phyloP scores from a whole-genome alignment of 371 early-diverging fungal genomes.

The Mucor ambiguus region DNA sequence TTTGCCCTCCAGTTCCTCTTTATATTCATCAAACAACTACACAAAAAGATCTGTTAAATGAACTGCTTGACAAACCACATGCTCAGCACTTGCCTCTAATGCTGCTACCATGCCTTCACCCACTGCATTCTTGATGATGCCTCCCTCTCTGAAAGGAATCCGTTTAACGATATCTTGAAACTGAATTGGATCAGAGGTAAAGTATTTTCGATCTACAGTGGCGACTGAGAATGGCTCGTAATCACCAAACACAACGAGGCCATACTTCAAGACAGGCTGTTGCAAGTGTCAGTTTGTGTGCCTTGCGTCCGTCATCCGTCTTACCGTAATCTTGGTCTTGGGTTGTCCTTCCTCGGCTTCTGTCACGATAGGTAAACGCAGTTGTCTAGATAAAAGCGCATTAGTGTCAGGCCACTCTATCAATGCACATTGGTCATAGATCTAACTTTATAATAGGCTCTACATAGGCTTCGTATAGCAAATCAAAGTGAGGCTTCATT shows the following conservation, averaged over 20 bases:
- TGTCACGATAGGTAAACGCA: conserved; percentile 54
- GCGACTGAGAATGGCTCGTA: conserved; percentile 59
- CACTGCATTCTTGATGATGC: conserved; percentile 64
- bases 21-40: conserved; percentile 62
- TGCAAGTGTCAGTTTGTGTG: not conserved
- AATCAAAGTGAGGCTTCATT: conserved; percentile 56
- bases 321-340: conserved; percentile 60
- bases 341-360: conserved; percentile 58
- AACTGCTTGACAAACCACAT: not conserved
- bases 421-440: too few species aligned
- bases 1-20: conserved; percentile 35
- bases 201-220: conserved; percentile 60
- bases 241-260: conserved; percentile 69
- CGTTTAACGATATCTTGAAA: conserved; percentile 57
- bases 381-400: conserved; percentile 39
- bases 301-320: not conserved
- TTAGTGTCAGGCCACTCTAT: not conserved
- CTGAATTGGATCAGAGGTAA: conserved; percentile 52
- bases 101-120: conserved; percentile 68
- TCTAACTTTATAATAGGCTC: conserved; percentile 63
- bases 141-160: conserved; percentile 58
- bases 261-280: conserved; percentile 63
- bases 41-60: not conserved
- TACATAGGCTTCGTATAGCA: conserved; percentile 55
- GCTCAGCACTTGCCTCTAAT: conserved; percentile 50